Base-by-base conservation (phyloP, 1,284 basidiomycete genomes). In the Boletus hoseneyae region DNA sequence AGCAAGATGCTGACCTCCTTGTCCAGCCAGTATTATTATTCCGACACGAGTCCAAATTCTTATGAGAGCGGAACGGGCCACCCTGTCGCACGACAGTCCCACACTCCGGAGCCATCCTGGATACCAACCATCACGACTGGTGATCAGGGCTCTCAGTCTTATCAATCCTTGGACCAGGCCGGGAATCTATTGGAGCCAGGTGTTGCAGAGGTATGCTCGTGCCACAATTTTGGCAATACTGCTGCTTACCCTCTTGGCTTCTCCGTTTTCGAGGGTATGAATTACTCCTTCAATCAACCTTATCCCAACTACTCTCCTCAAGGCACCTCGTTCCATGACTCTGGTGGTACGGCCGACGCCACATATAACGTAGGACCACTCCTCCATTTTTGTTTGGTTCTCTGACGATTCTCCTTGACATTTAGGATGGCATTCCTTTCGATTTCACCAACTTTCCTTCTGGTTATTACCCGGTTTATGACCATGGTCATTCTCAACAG, bases 141-240 rank as follows among this genome's bases (percentile, higher is more conserved):
- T 18, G 43, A 46, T 18, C 50, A 47, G 23, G 23, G 16, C 42
- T 12, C 45, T 23, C 57, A 50, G 19, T 29, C 41, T 15, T 13
- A 43, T 12, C 57, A 35, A 21, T 38, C 46, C 1, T 10, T 15
- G 18, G 50, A 51, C 16, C 15, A n/a, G 3, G 44, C 50, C 15
- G 45, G 45, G 23, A 40, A 27, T 16, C 30, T 23, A 16, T 30
- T 59, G 11, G 42, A 40, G 10, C 30, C 3, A 42, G 35, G 49
- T 8, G 45, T 51, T 21, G n/a, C 10, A 2, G 39, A 50, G 56
- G 61, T 62, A 21, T 36, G 40, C 19, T 30, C n/a, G 21, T 39
- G 35, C 58, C 45, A 61, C 37, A 44, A n/a, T 13, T 30, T 34
- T 11, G 4, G 38, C 9, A 21, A 32, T n/a, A 5, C 34, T 9